Evolutionary conservation across 768 basidiomycete species (phyloP).

Genomic region (Jaapia argillacea): DNA sequence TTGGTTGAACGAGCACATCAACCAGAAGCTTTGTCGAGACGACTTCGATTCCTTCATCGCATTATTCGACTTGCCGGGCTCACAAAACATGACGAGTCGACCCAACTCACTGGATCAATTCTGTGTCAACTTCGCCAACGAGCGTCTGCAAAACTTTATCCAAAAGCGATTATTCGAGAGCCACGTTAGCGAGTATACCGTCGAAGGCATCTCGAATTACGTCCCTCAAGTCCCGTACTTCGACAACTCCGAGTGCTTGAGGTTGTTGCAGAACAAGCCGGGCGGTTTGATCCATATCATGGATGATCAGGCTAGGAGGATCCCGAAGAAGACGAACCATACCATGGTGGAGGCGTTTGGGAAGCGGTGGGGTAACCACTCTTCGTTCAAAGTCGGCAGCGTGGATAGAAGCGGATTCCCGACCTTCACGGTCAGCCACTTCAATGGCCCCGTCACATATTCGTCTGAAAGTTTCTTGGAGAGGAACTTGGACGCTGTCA

Average conservation of each 20-base stretch:
- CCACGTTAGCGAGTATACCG: constrained; percentile 73
- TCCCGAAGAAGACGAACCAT: constrained; percentile 84
- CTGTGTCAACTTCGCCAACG: constrained; percentile 93
- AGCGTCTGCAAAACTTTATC: constrained; percentile 78
- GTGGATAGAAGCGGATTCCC: constrained; percentile 71
- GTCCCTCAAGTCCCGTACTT: constrained; percentile 72
- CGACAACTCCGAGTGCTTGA: constrained; percentile 85
- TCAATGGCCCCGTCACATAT: constrained; percentile 85
- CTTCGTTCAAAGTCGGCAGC: constrained; percentile 77
- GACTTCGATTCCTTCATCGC: constrained; percentile 91
- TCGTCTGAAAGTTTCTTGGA: constrained; percentile 86
- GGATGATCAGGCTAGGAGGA: constrained; percentile 88
- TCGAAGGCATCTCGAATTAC: constrained; percentile 66
- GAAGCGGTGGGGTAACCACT: constrained; percentile 92
- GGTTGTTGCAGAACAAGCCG: constrained; percentile 75
- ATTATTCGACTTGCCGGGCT: constrained; percentile 88
- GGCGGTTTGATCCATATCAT: constrained; percentile 95
- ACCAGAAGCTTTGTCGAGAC: constrained; percentile 88
- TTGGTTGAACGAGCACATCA: constrained; percentile 95
- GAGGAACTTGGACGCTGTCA: constrained; percentile 80
- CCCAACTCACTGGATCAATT: constrained; percentile 95
- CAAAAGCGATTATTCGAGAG: constrained; percentile 74
- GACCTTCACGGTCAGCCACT: constrained; percentile 89
- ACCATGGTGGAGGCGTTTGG: constrained; percentile 92
- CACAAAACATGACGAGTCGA: constrained; percentile 81